Evolutionary conservation across 306 rosid species (phyloP), one percentile per base, ranked within the genome.

Genomic region (Geum urbanum): DNA sequence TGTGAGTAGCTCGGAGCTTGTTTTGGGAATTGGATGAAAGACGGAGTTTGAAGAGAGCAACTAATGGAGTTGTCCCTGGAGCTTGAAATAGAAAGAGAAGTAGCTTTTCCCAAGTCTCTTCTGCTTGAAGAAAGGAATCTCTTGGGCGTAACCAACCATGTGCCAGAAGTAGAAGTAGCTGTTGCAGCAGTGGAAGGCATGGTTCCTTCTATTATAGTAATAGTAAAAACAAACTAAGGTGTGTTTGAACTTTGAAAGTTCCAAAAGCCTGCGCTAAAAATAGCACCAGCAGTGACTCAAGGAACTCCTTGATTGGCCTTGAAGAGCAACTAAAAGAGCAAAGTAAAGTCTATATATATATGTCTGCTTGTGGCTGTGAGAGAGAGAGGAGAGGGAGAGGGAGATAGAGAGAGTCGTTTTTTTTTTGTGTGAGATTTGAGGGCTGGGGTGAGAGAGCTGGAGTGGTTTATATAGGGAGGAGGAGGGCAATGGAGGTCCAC

Each of bases 21-120:
- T 37, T 83, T 83, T 9, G 94, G 89, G 18, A 86, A 76, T 6
- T 77, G 86, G 13, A 90, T 72, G 5, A 76, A 53, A 24, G 84
- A 70, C 1, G 82, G 84, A 0, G 95, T 83, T 46, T 91, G 95
- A 8, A 94, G 92, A 14, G 97, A 74, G 63, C 80, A 87, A 13
- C 56, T 32, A 11, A 79, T 11, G 15, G 72, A 43, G 69, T 35
- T 43, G 40, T 50, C 35, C 24, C 18, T 62, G 51, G 37, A 69
- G 50, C 68, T 40, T 11, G 82, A n/a, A 70, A 88, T 9, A 3
- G 72, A 32, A 78, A 62, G 58, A 13, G 88, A 72, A 56, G 16
- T 52, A n/a, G 13, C 11, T 18, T 14, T 4, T 20, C 65, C 22
- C 6, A n/a, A 37, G 16, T 60, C 46, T 60, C 65, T 37, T 60